A percentile compares a stretch with the other conserved stretches of the same genome.
These are phyloP conservation scores for Cordyceps cateniannulata DNA, from an alignment of 2,329 filamentous ascomycete species.

Conservation along the genomic window DNA sequence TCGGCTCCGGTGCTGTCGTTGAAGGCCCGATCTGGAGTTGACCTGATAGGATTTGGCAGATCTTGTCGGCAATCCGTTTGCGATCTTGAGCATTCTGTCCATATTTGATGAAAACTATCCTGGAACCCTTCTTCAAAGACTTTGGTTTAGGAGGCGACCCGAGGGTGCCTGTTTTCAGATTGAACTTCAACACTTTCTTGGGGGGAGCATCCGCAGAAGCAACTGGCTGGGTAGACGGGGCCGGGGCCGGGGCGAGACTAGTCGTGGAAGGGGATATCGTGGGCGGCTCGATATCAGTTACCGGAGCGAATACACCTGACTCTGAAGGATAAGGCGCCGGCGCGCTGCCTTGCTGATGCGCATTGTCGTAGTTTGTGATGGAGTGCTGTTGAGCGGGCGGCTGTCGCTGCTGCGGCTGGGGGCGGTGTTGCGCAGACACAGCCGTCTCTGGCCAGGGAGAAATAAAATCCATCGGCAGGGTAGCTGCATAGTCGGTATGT, in stretches of 20 bases:
- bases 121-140: conserved; percentile 25
- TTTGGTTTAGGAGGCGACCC: conserved; percentile 55
- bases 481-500: conserved; percentile 3
- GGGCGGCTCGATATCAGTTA: too few relatives aligned
- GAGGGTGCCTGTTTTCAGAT: conserved; percentile 55
- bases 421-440: neutral
- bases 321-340: neutral
- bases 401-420: neutral
- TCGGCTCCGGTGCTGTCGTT: neutral
- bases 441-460: neutral
- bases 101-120: conserved; percentile 54
- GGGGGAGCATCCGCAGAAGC: neutral
- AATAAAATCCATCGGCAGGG: neutral
- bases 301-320: neutral
- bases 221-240: neutral
- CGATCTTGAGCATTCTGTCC: conserved; percentile 40
- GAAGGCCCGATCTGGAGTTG: conserved; percentile 20
- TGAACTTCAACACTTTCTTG: conserved; percentile 49
- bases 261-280: neutral
- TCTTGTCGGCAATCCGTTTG: conserved; percentile 47
- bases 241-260: too few relatives aligned
- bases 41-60: conserved; percentile 54
- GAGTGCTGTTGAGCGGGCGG: neutral
- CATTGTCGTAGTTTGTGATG: neutral
- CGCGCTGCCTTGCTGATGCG: neutral